phyloP scores from a whole-genome alignment of 768 basidiomycete genomes.

The Lactifluus volemus region DNA sequence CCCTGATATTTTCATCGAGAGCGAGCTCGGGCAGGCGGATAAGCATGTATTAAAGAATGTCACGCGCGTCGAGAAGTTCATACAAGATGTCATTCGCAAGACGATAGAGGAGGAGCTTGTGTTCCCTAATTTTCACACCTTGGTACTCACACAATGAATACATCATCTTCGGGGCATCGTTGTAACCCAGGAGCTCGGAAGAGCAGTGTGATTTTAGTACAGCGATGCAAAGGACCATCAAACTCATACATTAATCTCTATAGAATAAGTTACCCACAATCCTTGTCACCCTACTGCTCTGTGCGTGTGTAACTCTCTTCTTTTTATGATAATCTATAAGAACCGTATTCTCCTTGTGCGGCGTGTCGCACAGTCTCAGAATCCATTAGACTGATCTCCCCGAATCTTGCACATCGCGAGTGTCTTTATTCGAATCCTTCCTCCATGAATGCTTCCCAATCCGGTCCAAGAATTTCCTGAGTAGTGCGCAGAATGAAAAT shows the following conservation, averaged over 20 bases:
- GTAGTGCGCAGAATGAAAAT: not conserved
- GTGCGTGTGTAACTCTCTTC: too few species aligned
- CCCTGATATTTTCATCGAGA: conserved; percentile 85
- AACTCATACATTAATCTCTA: too few species aligned
- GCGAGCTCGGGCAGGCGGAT: conserved; percentile 92
- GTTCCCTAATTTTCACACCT: conserved; percentile 91
- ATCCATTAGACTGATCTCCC: too few species aligned
- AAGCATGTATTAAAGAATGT: conserved; percentile 96
- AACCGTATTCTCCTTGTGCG: too few species aligned
- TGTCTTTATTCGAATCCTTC: conserved; percentile 13
- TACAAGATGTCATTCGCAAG: conserved; percentile 91
- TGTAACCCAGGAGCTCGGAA: not conserved
- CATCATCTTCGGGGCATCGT: not conserved
- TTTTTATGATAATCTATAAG: too few species aligned
- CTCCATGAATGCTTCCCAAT: conserved; percentile 17
- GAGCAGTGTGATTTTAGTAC: not conserved
- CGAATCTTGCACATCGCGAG: too few species aligned
- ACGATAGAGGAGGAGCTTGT: conserved; percentile 94
- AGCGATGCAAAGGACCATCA: not conserved
- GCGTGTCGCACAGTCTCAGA: too few species aligned
- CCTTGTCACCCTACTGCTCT: too few species aligned
- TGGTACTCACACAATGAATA: conserved; percentile 19
- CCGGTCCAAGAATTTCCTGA: conserved; percentile 20
- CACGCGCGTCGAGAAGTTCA: conserved; percentile 88
- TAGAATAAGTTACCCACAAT: too few species aligned